Conservation (phyloP, 176 grass and related monocot genomes). For the maize (Zea mays) region DNA sequence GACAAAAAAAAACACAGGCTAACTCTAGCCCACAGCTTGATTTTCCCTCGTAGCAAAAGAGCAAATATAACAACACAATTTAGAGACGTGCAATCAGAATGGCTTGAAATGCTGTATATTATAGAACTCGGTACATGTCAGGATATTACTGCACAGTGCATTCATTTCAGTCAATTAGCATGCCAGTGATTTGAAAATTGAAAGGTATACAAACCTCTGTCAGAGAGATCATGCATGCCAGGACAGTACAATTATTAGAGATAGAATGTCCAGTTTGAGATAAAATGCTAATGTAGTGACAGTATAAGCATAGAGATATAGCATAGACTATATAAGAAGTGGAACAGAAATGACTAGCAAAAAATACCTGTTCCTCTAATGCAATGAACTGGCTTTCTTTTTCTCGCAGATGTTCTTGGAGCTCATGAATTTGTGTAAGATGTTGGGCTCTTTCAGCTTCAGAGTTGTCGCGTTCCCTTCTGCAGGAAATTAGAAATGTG, state of each 20-base stretch:
- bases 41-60: background rate
- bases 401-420: conserved; percentile 81
- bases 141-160: background rate
- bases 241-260: background rate
- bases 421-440: conserved; percentile 86
- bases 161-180: conserved; percentile 12
- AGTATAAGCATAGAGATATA: background rate
- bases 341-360: conserved; percentile 22
- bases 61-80: background rate
- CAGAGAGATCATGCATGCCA: background rate
- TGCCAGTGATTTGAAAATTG: conserved; percentile 2
- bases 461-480: conserved; percentile 88
- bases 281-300: background rate
- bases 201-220: background rate
- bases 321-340: conserved; percentile 4
- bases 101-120: background rate
- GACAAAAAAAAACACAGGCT: background rate
- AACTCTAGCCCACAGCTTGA: background rate
- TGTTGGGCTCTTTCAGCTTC: conserved; percentile 92
- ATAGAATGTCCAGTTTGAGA: background rate
- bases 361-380: conserved; percentile 87
- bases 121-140: background rate
- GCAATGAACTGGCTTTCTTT: conserved; percentile 85
- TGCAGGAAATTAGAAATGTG: conserved; percentile 45
- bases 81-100: background rate